A percentile compares a stretch with the other conserved stretches of the same genome.
These are phyloP conservation scores for Pseudonitzschia pungens DNA, from an alignment of 108 stramenopile genomes.

Conservation along the genomic window DNA sequence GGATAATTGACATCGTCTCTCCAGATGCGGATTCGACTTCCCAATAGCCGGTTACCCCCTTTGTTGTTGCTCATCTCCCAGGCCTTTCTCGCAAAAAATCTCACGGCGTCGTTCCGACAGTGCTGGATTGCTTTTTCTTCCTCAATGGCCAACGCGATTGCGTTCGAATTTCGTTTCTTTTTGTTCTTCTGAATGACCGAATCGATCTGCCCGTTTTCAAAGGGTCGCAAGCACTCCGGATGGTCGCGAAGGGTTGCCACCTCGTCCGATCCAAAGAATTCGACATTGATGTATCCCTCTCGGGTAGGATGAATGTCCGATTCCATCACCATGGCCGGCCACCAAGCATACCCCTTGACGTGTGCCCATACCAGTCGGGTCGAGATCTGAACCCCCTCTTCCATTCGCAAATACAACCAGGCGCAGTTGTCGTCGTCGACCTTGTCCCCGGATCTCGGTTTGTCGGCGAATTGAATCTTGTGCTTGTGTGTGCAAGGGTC, in stretches of 20 bases:
- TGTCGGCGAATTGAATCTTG: slow-evolving; percentile 44
- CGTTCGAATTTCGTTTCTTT: slow-evolving; percentile 63
- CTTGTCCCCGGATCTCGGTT: slow-evolving; percentile 27
- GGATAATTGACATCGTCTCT: slow-evolving; percentile 67
- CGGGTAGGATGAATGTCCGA: slow-evolving; percentile 41
- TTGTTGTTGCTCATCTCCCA: slow-evolving; percentile 36
- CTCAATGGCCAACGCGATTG: slow-evolving; percentile 36
- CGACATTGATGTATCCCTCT: slow-evolving; percentile 51
- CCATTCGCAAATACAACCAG: slow-evolving; percentile 50
- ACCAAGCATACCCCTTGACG: slow-evolving; percentile 77
- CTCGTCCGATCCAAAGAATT: slow-evolving; percentile 61
- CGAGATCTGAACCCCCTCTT: slow-evolving; percentile 53
- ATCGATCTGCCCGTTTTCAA: slow-evolving; percentile 49
- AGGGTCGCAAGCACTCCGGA: slow-evolving; percentile 54
- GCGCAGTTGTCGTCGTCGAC: slow-evolving; percentile 35
- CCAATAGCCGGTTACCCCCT: slow-evolving; percentile 33
- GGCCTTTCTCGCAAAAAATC: slow-evolving; percentile 51
- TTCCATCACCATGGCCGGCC: slow-evolving; percentile 71
- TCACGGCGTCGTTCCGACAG: slow-evolving; percentile 49
- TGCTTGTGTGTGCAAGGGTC: slow-evolving; percentile 68
- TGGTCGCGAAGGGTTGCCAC: slow-evolving; percentile 49
- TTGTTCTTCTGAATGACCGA: slow-evolving; percentile 61
- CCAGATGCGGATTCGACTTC: slow-evolving; percentile 50
- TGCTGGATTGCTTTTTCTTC: slow-evolving; percentile 45
- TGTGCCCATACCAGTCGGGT: slow-evolving; percentile 63